Evolutionary conservation across 2,329 filamentous ascomycete species (phyloP).

Genomic region (Anisogramma anomala): DNA sequence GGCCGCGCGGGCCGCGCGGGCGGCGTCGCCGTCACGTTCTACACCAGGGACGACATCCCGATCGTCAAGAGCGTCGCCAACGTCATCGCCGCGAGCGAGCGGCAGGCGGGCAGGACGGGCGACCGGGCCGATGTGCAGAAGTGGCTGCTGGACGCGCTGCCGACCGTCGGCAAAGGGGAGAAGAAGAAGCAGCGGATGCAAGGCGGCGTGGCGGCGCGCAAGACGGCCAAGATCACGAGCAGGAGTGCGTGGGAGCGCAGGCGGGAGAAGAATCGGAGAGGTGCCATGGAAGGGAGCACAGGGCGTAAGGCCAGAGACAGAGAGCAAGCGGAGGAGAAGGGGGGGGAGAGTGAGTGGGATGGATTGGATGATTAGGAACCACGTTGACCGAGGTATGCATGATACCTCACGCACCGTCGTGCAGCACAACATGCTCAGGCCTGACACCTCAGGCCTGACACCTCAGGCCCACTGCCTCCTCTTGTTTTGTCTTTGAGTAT

Average conservation of each 20-base stretch:
- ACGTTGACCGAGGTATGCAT: too few relatives aligned
- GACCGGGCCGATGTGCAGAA: conserved; percentile 55
- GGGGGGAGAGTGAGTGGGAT: conserved; percentile 4
- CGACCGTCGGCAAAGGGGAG: conserved; percentile 71
- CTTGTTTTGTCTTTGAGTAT: too few relatives aligned
- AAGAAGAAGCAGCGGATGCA: conserved; percentile 70
- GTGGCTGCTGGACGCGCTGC: conserved; percentile 82
- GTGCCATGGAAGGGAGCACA: conserved; percentile 52
- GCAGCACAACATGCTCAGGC: too few relatives aligned
- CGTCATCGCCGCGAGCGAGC: conserved; percentile 75
- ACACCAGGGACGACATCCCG: conserved; percentile 88
- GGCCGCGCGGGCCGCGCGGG: conserved; percentile 79
- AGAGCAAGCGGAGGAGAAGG: background rate
- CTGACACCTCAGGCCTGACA: too few relatives aligned
- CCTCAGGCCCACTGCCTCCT: too few relatives aligned
- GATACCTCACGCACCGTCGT: too few relatives aligned
- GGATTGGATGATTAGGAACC: conserved; percentile 8
- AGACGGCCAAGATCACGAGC: conserved; percentile 61
- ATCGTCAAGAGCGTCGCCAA: conserved; percentile 86
- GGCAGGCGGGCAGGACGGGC: conserved; percentile 45
- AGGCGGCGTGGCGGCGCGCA: conserved; percentile 60
- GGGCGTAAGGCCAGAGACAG: conserved; percentile 31
- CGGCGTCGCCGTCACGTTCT: conserved; percentile 84
- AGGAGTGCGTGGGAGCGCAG: conserved; percentile 66
- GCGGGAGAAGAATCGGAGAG: conserved; percentile 54